Conservation (phyloP, 208 protist genomes). For the Angomonas deanei region DNA sequence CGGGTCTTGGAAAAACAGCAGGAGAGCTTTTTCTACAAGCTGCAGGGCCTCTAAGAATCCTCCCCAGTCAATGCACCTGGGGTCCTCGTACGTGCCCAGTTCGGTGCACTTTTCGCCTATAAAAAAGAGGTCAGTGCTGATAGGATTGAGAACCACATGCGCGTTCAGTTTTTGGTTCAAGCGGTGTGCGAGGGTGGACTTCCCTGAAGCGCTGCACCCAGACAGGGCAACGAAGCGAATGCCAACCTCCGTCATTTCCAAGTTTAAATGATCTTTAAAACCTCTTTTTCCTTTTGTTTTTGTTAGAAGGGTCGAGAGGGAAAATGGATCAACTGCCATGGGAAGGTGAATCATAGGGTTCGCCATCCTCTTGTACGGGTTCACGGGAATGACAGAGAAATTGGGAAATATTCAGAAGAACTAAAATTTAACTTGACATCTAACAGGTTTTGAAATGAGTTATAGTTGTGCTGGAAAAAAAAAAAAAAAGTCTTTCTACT, state of each 20-base stretch:
- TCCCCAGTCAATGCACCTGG: conserved; percentile 13
- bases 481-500: neutral
- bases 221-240: conserved; percentile 18
- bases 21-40: neutral
- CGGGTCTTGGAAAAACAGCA: neutral
- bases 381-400: no score
- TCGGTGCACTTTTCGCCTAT: conserved; percentile 7
- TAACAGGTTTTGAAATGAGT: conserved; percentile 15
- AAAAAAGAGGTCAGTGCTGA: conserved; percentile 34
- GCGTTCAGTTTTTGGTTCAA: conserved; percentile 21
- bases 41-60: conserved; percentile 14
- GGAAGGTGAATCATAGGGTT: no score
- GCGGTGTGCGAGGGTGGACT: conserved; percentile 20
- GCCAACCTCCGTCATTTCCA: neutral
- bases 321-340: no score
- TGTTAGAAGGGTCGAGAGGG: no score
- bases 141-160: conserved; percentile 17
- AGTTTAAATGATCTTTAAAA: neutral
- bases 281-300: no score
- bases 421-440: neutral
- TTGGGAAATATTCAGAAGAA: no score
- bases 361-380: no score
- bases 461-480: neutral
- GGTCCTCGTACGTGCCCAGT: conserved; percentile 46
- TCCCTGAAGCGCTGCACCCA: conserved; percentile 27